Evolutionary conservation across 345 rosid species (phyloP).

Genomic region (Eucalyptus victrix): DNA sequence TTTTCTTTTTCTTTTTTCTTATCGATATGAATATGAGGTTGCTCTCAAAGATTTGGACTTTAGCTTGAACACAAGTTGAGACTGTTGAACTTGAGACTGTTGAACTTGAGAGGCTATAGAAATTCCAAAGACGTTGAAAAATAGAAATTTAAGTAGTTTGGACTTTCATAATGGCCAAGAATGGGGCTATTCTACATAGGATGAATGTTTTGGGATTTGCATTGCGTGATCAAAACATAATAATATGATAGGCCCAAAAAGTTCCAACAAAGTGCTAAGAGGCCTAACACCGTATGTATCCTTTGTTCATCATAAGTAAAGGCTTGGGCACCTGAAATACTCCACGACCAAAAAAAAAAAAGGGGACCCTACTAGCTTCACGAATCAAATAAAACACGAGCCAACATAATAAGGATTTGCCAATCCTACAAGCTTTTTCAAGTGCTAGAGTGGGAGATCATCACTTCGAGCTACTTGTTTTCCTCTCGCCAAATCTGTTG

Average conservation of each 20-base stretch:
- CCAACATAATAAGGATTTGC: not conserved
- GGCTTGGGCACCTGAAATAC: no score
- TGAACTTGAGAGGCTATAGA: not conserved
- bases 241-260: not conserved
- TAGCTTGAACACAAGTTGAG: not conserved
- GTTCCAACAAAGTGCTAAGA: not conserved
- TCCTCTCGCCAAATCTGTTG: fast-evolving
- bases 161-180: no score
- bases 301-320: not conserved
- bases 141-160: no score
- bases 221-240: not conserved
- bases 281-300: not conserved
- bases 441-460: not conserved
- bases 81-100: not conserved
- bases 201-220: not conserved
- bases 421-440: not conserved
- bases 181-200: fast-evolving
- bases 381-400: not conserved
- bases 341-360: no score
- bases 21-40: not conserved
- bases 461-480: not conserved
- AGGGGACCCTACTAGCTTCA: fast-evolving
- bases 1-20: not conserved
- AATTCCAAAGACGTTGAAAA: not conserved
- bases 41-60: not conserved